phyloP scores from a whole-genome alignment of 768 basidiomycete species.

The Tricholoma bakamatsutake region DNA sequence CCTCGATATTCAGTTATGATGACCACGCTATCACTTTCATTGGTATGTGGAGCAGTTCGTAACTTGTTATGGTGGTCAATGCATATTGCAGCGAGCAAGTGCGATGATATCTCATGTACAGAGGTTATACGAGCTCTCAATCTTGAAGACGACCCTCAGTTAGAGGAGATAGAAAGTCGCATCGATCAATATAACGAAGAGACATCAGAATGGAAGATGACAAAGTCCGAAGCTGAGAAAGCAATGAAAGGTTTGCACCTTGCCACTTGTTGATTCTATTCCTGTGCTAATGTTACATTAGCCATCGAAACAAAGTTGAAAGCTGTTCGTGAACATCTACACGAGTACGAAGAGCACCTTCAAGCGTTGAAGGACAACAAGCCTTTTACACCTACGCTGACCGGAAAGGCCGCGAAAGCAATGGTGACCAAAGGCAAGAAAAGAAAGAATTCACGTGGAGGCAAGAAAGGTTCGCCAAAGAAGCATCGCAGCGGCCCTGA shows the following conservation, averaged over 20 bases:
- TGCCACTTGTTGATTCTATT: not conserved
- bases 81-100: slow-evolving; percentile 43
- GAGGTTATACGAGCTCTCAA: slow-evolving; percentile 47
- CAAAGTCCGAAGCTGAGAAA: slow-evolving; percentile 34
- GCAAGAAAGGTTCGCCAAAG: slow-evolving; percentile 40
- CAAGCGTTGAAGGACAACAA: slow-evolving; percentile 40
- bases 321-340: slow-evolving; percentile 25
- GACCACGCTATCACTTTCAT: slow-evolving; percentile 57
- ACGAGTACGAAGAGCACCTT: slow-evolving; percentile 41
- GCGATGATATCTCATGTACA: slow-evolving; percentile 57
- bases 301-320: slow-evolving; percentile 36
- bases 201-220: slow-evolving; percentile 32
- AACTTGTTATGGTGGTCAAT: not conserved
- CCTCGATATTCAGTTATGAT: slow-evolving; percentile 38
- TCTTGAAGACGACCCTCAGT: slow-evolving; percentile 46
- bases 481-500: slow-evolving; percentile 28
- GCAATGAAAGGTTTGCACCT: slow-evolving; percentile 34
- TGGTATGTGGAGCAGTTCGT: slow-evolving; percentile 25
- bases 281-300: slow-evolving; percentile 14
- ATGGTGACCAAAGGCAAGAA: slow-evolving; percentile 33
- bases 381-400: slow-evolving; percentile 36
- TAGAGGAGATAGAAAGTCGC: slow-evolving; percentile 43
- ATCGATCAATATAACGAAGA: slow-evolving; percentile 32
- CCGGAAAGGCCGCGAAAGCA: slow-evolving; percentile 21
- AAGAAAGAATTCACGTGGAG: slow-evolving; percentile 39